Evolutionary conservation across 140 eudicot species (phyloP).

Genomic region (Oenanthe javanica): DNA sequence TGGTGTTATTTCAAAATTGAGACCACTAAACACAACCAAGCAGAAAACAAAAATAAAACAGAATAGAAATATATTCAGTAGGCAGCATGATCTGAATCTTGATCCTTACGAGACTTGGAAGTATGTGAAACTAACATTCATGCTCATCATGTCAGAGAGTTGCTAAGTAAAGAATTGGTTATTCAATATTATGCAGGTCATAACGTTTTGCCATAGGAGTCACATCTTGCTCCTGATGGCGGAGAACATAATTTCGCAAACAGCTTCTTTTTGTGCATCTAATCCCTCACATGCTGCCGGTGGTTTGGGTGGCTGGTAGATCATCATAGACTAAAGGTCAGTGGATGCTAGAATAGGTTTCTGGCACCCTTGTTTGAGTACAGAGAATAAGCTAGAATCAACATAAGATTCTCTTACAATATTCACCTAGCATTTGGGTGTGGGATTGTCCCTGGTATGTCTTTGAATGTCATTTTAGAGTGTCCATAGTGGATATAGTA

Average conservation of each 20-base stretch:
- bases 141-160: not conserved
- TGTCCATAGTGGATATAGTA: slow-evolving; percentile 15
- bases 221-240: slow-evolving; percentile 37
- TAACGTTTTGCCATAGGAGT: slow-evolving; percentile 47
- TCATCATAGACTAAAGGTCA: slow-evolving; percentile 13
- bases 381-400: slow-evolving; percentile 29
- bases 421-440: slow-evolving; percentile 37
- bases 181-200: slow-evolving; percentile 43
- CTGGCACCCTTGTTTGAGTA: slow-evolving; percentile 33
- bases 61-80: not conserved
- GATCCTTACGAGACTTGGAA: not conserved
- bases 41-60: not conserved
- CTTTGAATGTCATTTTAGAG: slow-evolving; percentile 5
- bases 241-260: slow-evolving; percentile 43
- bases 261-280: slow-evolving; percentile 33
- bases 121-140: not conserved
- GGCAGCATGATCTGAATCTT: not conserved
- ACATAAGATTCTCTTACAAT: slow-evolving; percentile 41
- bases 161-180: not conserved
- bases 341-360: slow-evolving; percentile 59
- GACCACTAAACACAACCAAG: not conserved
- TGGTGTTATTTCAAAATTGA: not conserved
- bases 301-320: slow-evolving; percentile 34
- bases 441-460: slow-evolving; percentile 42
- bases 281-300: slow-evolving; percentile 31